Conservation (phyloP, 352 stramenopile species). For the Blastocystis sp. region DNA sequence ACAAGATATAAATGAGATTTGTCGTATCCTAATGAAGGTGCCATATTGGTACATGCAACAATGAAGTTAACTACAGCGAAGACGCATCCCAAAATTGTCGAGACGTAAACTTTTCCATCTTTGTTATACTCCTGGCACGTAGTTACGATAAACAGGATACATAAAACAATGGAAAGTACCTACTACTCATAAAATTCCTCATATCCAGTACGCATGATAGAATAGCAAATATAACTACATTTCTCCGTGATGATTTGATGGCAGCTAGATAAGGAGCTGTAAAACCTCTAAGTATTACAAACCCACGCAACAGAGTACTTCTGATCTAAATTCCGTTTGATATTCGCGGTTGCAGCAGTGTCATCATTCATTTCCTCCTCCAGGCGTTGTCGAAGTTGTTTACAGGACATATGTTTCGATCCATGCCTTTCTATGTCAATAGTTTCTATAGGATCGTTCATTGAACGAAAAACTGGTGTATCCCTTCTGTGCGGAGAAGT, state of each 20-base stretch:
- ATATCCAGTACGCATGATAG: not conserved
- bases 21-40: not conserved
- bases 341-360: not conserved
- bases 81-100: constrained; percentile 26
- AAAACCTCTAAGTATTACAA: not conserved
- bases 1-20: not conserved
- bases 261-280: not conserved
- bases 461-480: not conserved
- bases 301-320: not conserved
- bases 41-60: not conserved
- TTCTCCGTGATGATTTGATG: not conserved
- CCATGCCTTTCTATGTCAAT: not conserved
- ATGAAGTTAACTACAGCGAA: constrained; percentile 1
- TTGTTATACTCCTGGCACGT: not conserved
- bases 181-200: not conserved
- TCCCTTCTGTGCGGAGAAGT: not conserved
- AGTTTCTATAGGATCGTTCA: not conserved
- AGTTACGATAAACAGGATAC: not conserved
- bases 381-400: not conserved
- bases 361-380: not conserved
- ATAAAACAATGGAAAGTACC: not conserved
- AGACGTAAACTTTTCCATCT: constrained; percentile 1
- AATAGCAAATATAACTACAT: not conserved
- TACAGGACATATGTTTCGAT: constrained; percentile 37
- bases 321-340: not conserved